These are phyloP conservation scores for Diaporthe humulicola DNA, from an alignment of 2,329 filamentous ascomycete species.

Conservation along the genomic window DNA sequence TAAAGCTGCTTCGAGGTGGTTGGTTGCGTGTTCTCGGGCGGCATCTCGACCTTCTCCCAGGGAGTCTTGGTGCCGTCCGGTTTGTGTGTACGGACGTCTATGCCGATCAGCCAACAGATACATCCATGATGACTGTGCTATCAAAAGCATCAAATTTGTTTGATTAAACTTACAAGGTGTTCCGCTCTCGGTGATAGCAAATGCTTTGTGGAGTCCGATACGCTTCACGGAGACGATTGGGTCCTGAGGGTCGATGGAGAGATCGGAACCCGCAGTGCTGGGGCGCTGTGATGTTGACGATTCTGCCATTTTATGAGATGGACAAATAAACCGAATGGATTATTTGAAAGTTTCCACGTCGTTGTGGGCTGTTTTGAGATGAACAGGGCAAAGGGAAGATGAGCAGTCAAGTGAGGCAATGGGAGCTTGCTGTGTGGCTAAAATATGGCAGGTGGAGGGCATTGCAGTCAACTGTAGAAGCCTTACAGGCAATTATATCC, in stretches of 20 bases:
- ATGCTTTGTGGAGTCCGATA: constrained; percentile 1
- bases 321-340: neutral
- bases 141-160: neutral
- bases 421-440: too few species aligned
- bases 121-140: neutral
- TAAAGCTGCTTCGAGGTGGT: neutral
- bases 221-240: neutral
- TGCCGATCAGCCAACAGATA: neutral
- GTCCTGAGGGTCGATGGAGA: constrained; percentile 1
- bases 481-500: too few species aligned
- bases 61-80: neutral
- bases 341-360: neutral
- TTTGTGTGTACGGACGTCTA: constrained; percentile 2
- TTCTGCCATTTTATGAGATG: neutral
- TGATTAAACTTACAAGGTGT: neutral
- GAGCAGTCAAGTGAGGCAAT: too few species aligned
- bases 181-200: neutral
- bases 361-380: neutral
- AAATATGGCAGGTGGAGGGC: neutral
- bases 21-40: neutral
- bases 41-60: constrained; percentile 12
- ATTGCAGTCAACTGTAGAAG: neutral
- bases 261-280: neutral
- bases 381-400: neutral
- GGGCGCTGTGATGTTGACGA: too few species aligned